Evolutionary conservation across 176 grass and related monocot species (phyloP).

Genomic region (Miscanthus lutarioriparius): DNA sequence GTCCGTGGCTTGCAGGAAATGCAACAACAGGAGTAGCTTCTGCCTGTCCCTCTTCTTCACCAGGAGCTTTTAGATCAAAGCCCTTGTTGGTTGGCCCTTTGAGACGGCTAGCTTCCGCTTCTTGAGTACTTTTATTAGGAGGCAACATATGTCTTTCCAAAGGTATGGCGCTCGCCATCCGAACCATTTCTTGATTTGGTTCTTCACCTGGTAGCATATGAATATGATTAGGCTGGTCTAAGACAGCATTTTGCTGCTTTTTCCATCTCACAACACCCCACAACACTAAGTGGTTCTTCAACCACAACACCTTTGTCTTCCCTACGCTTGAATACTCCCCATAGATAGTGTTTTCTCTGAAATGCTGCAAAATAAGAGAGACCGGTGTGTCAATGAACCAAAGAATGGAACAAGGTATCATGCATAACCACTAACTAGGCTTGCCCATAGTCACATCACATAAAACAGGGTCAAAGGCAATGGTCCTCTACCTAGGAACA

Average conservation of each 20-base stretch:
- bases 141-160: background rate
- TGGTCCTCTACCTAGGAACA: background rate
- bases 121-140: background rate
- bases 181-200: background rate
- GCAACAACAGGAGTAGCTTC: background rate
- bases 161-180: fast-evolving
- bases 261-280: background rate
- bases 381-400: background rate
- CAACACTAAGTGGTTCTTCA: background rate
- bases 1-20: background rate
- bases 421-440: background rate
- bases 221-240: background rate
- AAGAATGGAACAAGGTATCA: background rate
- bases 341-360: conserved; percentile 46
- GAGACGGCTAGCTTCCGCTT: background rate
- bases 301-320: background rate
- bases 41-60: background rate
- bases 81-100: background rate
- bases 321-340: conserved; percentile 51
- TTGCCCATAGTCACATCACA: no score
- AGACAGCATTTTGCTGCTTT: background rate
- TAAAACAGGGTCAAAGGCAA: no score
- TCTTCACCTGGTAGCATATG: background rate
- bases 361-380: conserved; percentile 11
- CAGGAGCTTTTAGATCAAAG: background rate